A percentile compares a stretch with the other conserved stretches of the same genome.
Evolutionary conservation across 768 basidiomycete species (phyloP).

Genomic region (Tephrocybe sp.): DNA sequence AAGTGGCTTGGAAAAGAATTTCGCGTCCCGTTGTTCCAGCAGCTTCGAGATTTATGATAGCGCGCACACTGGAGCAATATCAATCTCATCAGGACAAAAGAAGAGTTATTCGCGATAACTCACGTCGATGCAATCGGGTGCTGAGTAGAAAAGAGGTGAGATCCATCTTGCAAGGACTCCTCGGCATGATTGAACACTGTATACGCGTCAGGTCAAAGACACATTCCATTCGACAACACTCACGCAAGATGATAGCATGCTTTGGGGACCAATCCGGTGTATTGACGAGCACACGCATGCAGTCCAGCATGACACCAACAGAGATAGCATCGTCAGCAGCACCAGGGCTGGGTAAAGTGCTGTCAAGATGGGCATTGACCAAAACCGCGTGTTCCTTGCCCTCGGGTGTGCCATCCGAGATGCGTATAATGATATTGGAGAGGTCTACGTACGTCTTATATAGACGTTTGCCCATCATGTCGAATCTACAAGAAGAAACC

Average conservation of each 20-base stretch:
- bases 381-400: constrained; percentile 82
- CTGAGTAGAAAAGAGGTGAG: constrained; percentile 90
- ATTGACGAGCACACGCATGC: constrained; percentile 70
- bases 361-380: constrained; percentile 84
- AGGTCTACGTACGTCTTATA: constrained; percentile 87
- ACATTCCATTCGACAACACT: constrained; percentile 28
- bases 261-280: constrained; percentile 70
- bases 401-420: constrained; percentile 71
- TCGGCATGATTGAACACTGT: constrained; percentile 94
- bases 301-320: constrained; percentile 90
- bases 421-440: constrained; percentile 84
- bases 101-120: constrained; percentile 23
- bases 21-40: constrained; percentile 87
- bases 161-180: constrained; percentile 92
- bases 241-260: constrained; percentile 80
- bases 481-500: constrained; percentile 55
- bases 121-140: constrained; percentile 72
- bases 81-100: not conserved
- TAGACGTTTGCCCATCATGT: constrained; percentile 83
- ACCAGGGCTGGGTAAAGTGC: constrained; percentile 72
- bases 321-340: constrained; percentile 87
- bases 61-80: constrained; percentile 59
- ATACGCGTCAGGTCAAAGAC: not conserved
- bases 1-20: constrained; percentile 93
- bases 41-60: constrained; percentile 90